Evolutionary conservation across 768 basidiomycete genomes (phyloP).

Genomic region (Lentinula aciculospora): DNA sequence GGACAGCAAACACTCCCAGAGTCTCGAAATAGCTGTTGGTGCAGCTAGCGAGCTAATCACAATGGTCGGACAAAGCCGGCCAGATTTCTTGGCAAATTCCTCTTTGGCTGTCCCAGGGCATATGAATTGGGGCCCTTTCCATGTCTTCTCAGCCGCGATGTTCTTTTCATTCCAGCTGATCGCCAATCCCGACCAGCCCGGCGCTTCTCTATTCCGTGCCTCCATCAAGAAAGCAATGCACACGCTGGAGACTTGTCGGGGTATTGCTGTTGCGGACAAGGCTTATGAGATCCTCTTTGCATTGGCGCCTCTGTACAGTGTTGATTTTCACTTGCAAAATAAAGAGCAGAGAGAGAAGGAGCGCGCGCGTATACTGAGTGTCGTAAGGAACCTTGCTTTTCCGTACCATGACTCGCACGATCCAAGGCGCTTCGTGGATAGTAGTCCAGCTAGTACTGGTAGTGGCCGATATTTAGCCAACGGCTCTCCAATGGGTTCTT

Average conservation of each 20-base stretch:
- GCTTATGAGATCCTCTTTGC: conserved; percentile 65
- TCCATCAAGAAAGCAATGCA: conserved; percentile 66
- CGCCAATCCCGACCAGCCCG: conserved; percentile 74
- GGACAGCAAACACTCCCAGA: conserved; percentile 40
- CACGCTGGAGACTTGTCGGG: conserved; percentile 61
- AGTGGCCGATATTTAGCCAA: conserved; percentile 35
- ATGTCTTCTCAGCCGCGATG: conserved; percentile 83
- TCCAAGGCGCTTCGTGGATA: conserved; percentile 39
- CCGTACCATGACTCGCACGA: conserved; percentile 71
- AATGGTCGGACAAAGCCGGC: conserved; percentile 69
- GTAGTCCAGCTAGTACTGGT: conserved; percentile 43
- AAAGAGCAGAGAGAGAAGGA: conserved; percentile 51
- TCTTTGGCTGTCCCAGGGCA: conserved; percentile 73
- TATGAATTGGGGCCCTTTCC: conserved; percentile 80
- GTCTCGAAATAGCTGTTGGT: conserved; percentile 68
- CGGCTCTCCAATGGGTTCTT: conserved; percentile 52
- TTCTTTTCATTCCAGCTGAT: conserved; percentile 90
- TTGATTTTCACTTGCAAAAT: conserved; percentile 48
- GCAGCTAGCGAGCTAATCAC: conserved; percentile 77
- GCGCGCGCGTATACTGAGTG: conserved; percentile 54
- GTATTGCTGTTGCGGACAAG: conserved; percentile 67
- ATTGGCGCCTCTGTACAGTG: conserved; percentile 67
- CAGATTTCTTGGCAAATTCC: conserved; percentile 67
- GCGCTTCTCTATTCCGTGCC: conserved; percentile 68
- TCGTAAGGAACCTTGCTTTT: conserved; percentile 73